Evolutionary conservation across 2,329 filamentous ascomycete genomes (phyloP).

Genomic region (Daldinia eschscholtzii): DNA sequence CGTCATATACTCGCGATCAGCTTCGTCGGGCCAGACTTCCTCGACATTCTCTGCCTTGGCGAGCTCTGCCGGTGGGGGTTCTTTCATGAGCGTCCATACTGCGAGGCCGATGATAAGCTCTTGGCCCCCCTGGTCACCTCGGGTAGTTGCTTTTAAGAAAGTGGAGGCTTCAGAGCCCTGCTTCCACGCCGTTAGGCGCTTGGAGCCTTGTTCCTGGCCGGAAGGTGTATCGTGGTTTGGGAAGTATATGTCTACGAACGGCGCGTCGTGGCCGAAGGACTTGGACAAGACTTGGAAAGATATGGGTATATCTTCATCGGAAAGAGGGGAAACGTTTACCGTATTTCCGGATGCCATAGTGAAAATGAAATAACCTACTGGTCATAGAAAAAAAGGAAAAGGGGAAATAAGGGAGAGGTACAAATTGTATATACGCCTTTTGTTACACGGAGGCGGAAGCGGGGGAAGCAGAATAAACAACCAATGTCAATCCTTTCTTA

Average conservation of each 20-base stretch:
- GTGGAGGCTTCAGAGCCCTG: conserved; percentile 15
- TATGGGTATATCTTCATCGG: conserved; percentile 43
- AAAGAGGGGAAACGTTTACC: conserved; percentile 28
- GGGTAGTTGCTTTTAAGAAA: conserved; percentile 44
- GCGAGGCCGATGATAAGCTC: conserved; percentile 42
- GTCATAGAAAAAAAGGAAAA: background rate
- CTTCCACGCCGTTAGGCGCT: conserved; percentile 42
- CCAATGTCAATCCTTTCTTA: background rate
- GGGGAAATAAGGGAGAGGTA: background rate
- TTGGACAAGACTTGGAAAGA: conserved; percentile 44
- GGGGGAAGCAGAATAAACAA: background rate
- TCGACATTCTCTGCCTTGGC: conserved; percentile 40
- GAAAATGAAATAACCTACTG: background rate
- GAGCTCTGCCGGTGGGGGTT: conserved; percentile 40
- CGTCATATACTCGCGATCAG: conserved; percentile 45
- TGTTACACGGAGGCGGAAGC: background rate
- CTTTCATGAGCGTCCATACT: conserved; percentile 48
- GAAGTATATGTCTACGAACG: conserved; percentile 47
- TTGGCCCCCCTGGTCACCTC: background rate
- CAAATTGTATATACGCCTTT: background rate
- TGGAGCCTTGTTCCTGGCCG: conserved; percentile 39
- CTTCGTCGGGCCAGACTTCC: conserved; percentile 42
- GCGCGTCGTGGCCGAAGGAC: conserved; percentile 44
- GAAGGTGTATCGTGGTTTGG: conserved; percentile 42
- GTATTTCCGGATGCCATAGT: background rate